Conservation (phyloP, 2,329 filamentous ascomycete genomes). For the Fusarium secorum region DNA sequence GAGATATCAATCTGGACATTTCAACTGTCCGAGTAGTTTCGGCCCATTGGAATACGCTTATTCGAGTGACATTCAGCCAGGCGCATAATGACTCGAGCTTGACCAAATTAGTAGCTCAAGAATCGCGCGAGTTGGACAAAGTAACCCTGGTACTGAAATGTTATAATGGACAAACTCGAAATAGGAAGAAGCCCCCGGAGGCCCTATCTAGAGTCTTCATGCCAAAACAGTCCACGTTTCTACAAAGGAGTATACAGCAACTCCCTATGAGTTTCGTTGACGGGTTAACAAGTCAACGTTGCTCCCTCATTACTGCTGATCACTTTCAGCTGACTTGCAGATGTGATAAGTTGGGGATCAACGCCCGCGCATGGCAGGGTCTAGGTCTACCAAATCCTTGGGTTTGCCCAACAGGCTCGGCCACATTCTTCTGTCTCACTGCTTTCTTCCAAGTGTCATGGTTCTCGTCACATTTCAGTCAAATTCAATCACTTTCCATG, state of each 20-base stretch:
- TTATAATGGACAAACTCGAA: not conserved
- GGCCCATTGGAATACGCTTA: not conserved
- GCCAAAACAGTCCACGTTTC: not conserved
- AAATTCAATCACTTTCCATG: not conserved
- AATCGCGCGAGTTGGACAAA: not conserved
- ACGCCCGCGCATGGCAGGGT: not conserved
- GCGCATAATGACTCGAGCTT: not conserved
- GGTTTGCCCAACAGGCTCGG: not conserved
- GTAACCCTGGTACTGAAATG: not conserved
- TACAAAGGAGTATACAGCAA: not conserved
- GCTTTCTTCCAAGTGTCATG: not conserved
- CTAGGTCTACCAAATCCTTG: not conserved
- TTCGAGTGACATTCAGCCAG: not conserved
- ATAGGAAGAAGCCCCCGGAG: not conserved
- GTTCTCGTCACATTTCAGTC: slow-evolving; percentile 13
- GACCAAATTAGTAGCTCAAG: not conserved
- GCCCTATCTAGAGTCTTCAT: not conserved
- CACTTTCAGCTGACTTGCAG: slow-evolving; percentile 5
- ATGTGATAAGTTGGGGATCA: slow-evolving; percentile 17
- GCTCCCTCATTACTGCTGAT: not conserved
- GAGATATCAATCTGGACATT: not conserved
- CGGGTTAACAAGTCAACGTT: not conserved
- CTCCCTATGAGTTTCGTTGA: not conserved
- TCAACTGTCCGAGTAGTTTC: not conserved
- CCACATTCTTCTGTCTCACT: not conserved